Evolutionary conservation across 2,329 filamentous ascomycete species (phyloP).

Genomic region (Ramularia collo-cygni): DNA sequence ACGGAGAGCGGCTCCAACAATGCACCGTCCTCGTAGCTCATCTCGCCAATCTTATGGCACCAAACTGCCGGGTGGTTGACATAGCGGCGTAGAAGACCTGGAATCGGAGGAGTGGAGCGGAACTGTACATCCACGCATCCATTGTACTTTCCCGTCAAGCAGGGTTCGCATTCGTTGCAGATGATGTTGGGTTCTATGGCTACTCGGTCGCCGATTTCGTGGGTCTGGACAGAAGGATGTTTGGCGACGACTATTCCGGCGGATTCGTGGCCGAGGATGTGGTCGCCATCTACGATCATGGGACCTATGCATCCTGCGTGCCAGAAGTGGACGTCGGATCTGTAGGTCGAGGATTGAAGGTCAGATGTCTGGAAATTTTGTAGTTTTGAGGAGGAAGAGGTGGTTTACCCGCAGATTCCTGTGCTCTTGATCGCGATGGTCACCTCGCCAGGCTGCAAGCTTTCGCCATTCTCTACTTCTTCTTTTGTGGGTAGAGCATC

Average conservation of each 20-base stretch:
- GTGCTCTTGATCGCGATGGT: constrained; percentile 87
- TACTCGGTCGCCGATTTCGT: constrained; percentile 82
- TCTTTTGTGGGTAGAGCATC: constrained; percentile 70
- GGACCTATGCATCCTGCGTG: constrained; percentile 90
- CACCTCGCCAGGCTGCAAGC: constrained; percentile 73
- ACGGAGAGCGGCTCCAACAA: constrained; percentile 87
- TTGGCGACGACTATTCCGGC: constrained; percentile 74
- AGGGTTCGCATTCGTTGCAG: constrained; percentile 84
- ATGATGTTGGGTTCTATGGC: constrained; percentile 92
- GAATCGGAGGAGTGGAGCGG: constrained; percentile 82
- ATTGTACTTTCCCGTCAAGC: constrained; percentile 89
- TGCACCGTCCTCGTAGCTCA: constrained; percentile 87
- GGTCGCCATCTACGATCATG: constrained; percentile 83
- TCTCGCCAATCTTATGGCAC: constrained; percentile 93
- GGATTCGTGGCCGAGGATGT: constrained; percentile 92
- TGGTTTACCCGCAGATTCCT: constrained; percentile 79
- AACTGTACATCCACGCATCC: constrained; percentile 83
- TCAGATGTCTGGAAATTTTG: background rate
- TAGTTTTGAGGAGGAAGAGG: background rate
- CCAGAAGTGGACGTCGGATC: constrained; percentile 96
- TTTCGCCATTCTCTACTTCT: constrained; percentile 60
- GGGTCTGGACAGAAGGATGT: constrained; percentile 68
- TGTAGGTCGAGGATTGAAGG: constrained; percentile 32
- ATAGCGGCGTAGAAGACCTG: constrained; percentile 81
- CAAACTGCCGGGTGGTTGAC: constrained; percentile 90